Conservation (phyloP, 129 eudicot species). For the Lactuca saligna region DNA sequence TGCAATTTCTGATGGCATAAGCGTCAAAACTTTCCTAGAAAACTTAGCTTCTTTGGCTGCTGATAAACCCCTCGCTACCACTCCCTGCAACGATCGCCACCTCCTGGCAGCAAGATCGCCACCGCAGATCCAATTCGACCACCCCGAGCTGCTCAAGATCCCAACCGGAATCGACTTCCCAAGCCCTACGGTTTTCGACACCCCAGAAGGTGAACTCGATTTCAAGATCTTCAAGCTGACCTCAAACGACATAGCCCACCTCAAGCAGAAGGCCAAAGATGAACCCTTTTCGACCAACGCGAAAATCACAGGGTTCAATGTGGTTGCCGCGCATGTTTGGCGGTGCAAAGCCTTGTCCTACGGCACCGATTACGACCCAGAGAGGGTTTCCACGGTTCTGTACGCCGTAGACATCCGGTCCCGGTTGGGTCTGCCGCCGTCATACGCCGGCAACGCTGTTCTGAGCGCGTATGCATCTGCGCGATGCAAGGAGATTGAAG, state of each 20-base stretch:
- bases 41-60: conserved; percentile 65
- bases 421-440: conserved; percentile 49
- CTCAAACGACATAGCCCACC: conserved; percentile 44
- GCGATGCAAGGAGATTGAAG: conserved; percentile 46
- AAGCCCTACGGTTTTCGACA: conserved; percentile 53
- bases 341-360: conserved; percentile 82
- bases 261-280: conserved; percentile 52
- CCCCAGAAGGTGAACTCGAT: conserved; percentile 51
- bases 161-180: conserved; percentile 25
- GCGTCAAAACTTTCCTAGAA: conserved; percentile 62
- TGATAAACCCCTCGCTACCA: conserved; percentile 45
- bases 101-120: conserved; percentile 80
- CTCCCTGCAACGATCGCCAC: conserved; percentile 72
- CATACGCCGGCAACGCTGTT: conserved; percentile 73
- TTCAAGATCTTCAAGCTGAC: conserved; percentile 56
- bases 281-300: conserved; percentile 8
- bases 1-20: conserved; percentile 63
- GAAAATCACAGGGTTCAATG: conserved; percentile 71
- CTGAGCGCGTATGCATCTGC: conserved; percentile 72
- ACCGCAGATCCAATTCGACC: conserved; percentile 70
- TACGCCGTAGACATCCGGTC: conserved; percentile 63
- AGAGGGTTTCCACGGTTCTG: conserved; percentile 47
- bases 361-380: conserved; percentile 17
- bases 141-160: conserved; percentile 69
- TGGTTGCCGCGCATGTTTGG: conserved; percentile 77